Evolutionary conservation across 2,329 filamentous ascomycete genomes (phyloP), one percentile per base, ranked within the genome.

Genomic region (Alternaria sp.): DNA sequence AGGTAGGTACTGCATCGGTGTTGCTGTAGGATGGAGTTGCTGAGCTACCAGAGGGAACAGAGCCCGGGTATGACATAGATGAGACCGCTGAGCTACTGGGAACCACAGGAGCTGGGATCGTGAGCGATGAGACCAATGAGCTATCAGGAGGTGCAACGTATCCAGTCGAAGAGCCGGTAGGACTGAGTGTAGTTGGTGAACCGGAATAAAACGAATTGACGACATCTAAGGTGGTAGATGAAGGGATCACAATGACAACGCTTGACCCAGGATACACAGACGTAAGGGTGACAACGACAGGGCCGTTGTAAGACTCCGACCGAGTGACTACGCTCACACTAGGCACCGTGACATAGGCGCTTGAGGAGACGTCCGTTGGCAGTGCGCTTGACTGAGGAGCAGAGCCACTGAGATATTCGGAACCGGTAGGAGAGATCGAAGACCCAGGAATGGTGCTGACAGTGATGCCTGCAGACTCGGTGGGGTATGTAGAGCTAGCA

Each of bases 301-400:
- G 58, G 24, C 54, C 39, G 6, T 24, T 44, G 20, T 52, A 48
- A 34, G 51, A 49, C 20, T 34, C 48, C 12, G 52, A 42, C 14
- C 12, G 26, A 9, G 57, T 43, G n/a, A 39, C 24, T 9, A 41
- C 30, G 20, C 20, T 41, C 5, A 46, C 30, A 32, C n/a, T 36
- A 32, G 53, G 38, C 3, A 41, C 26, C n/a, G 36, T 41, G n/a
- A n/a, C 26, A 32, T 60, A 60, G 22, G 22, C 30, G 20, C 47
- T 47, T 41, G 57, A 57, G n/a, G 53, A 28, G 30, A 46, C 1
- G 22, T 32, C 47, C 8, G 46, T 59, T 46, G 61, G 51, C 9
- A 57, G 24, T 14, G 22, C 51, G 38, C 62, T 61, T 7, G 62
- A 57, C 48, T 57, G 63, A 12, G 56, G 58, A 54, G 62, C n/a